Base-by-base conservation (phyloP, 768 basidiomycete genomes). In the Austroboletus festivus region DNA sequence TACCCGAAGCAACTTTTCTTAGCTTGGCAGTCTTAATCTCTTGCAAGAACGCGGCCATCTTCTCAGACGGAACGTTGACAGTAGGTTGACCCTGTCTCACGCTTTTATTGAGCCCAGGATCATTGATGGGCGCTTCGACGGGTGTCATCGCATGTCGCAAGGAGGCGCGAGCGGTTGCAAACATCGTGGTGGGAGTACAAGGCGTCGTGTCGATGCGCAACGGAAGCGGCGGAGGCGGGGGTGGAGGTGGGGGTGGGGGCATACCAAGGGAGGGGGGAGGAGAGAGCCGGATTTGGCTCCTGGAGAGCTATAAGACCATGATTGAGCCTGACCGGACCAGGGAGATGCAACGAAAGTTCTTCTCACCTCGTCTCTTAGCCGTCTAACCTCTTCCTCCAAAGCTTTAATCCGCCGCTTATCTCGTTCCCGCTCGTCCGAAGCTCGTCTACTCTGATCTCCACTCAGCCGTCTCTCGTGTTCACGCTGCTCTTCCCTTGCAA, bases 41-140 rank as follows among this genome's bases (percentile, higher is more conserved):
- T 6, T 70, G 82, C 53, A 91, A 65, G 58, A 91, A 91, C 1
- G 83, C 86, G 0, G 84, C 85, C 85, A 91, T 89, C 63, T 90
- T 86, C 52, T 90, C 89, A 2, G 83, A 76, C 0, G 86, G 77
- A 10, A 91, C 73, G n/a, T 84, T 85, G 11, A 89, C 72, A 0
- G 85, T 81, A 0, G 88, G 83, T 48, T 79, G 77, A 7, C 83
- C 84, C 13, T 76, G 64, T 44, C 79, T 78, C 46, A 59, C 69
- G 30, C 64, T 47, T 31, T 71, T 73, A 1, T 60, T 52, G 5
- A 47, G 47, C 13, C 67, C 55, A 5, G 66, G 73, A 10, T 60
- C 68, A 56, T 85, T 86, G 46, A 88, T 88, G 1, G 86, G 83
- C 0, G 80, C 80, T 62, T 88, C 86, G 16, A 76, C 69, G 0